Evolutionary conservation across 2,329 filamentous ascomycete species (phyloP).

Genomic region (Arachnopeziza araneosa): DNA sequence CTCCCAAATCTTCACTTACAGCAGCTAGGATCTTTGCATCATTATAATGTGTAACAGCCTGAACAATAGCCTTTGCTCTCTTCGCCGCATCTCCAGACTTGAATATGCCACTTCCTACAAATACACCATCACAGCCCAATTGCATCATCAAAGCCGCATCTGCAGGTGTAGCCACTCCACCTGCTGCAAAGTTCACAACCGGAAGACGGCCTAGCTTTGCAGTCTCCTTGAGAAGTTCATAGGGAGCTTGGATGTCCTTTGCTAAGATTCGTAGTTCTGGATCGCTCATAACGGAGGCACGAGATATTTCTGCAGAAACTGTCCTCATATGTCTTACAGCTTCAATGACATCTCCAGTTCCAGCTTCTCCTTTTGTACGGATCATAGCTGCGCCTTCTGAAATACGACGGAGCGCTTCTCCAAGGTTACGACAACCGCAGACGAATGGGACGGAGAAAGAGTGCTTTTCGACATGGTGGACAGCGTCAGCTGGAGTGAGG

Average conservation of each 20-base stretch:
- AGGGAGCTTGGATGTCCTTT: slow-evolving; percentile 74
- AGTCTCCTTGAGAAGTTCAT: slow-evolving; percentile 75
- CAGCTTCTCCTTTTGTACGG: slow-evolving; percentile 95
- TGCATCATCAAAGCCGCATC: slow-evolving; percentile 99
- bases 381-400: slow-evolving; percentile 97
- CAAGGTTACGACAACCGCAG: slow-evolving; percentile 90
- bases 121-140: slow-evolving; percentile 94
- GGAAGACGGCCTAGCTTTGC: slow-evolving; percentile 83
- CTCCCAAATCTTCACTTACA: slow-evolving; percentile 83
- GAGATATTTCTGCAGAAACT: slow-evolving; percentile 74
- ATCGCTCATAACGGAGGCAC: slow-evolving; percentile 60
- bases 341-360: slow-evolving; percentile 94
- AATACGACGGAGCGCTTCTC: slow-evolving; percentile 86
- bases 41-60: slow-evolving; percentile 85
- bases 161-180: slow-evolving; percentile 97
- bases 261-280: slow-evolving; percentile 73
- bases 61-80: slow-evolving; percentile 89
- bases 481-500: slow-evolving; percentile 85
- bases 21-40: slow-evolving; percentile 82
- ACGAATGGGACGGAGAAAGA: slow-evolving; percentile 83
- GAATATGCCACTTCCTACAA: slow-evolving; percentile 96
- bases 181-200: slow-evolving; percentile 96
- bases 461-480: slow-evolving; percentile 87
- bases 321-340: slow-evolving; percentile 94
- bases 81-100: slow-evolving; percentile 88